phyloP scores from a whole-genome alignment of 805 yeast species.

The Candida odintsovae region DNA sequence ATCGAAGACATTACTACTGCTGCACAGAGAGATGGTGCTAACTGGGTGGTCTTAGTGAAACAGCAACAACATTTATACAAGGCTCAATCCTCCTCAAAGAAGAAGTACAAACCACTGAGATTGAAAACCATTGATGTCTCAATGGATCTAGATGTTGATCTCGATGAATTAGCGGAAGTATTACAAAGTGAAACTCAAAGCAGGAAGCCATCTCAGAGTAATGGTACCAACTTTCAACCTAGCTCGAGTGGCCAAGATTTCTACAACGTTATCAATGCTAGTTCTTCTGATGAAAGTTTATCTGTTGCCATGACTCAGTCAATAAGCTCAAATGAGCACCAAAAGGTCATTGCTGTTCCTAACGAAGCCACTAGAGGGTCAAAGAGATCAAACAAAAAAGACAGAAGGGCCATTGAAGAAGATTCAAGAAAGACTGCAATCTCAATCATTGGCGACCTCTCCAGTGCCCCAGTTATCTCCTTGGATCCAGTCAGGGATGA shows the following conservation, averaged over 20 bases:
- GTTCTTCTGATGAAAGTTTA: conserved; percentile 19
- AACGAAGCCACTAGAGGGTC: conserved; percentile 79
- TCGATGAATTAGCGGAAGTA: conserved; percentile 54
- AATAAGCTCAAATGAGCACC: conserved; percentile 32
- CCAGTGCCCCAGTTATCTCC: conserved; percentile 66
- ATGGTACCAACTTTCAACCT: neutral
- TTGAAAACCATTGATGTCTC: conserved; percentile 56
- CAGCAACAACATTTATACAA: conserved; percentile 37
- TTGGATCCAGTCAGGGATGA: conserved; percentile 79
- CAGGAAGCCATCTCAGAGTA: neutral
- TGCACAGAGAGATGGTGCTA: conserved; percentile 66
- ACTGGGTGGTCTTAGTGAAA: conserved; percentile 72
- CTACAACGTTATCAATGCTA: conserved; percentile 17
- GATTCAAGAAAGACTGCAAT: conserved; percentile 59
- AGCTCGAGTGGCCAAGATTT: conserved; percentile 16
- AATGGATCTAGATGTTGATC: conserved; percentile 67
- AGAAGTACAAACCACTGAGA: conserved; percentile 70
- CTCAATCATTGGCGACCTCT: conserved; percentile 45
- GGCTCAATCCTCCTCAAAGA: conserved; percentile 26
- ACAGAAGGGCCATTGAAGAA: conserved; percentile 72
- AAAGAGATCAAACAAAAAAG: conserved; percentile 68
- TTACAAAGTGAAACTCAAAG: conserved; percentile 27
- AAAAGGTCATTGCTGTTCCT: conserved; percentile 60
- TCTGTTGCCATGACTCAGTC: conserved; percentile 20
- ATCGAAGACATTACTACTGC: conserved; percentile 61